Conservation (phyloP, 306 rosid species). For the Cicer arietinum region DNA sequence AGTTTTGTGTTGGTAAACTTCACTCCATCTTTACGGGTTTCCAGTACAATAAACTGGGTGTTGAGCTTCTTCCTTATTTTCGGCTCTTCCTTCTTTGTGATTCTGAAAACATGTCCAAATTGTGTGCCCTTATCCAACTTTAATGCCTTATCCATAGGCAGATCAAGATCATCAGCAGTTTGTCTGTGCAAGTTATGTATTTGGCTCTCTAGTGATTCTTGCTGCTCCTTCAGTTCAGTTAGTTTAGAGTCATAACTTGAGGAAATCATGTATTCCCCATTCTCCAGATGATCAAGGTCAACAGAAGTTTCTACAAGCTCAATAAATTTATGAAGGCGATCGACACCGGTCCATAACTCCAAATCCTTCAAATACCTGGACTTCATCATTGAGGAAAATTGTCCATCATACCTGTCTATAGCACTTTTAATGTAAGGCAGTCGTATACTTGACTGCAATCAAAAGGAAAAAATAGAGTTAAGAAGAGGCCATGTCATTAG, state of each 20-base stretch:
- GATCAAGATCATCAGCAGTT: constrained; percentile 90
- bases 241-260: constrained; percentile 79
- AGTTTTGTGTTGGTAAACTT: constrained; percentile 94
- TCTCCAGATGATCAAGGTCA: constrained; percentile 96
- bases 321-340: constrained; percentile 76
- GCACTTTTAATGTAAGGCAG: constrained; percentile 80
- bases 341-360: constrained; percentile 76
- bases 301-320: constrained; percentile 85
- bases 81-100: constrained; percentile 98
- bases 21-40: constrained; percentile 98
- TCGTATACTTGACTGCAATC: constrained; percentile 85
- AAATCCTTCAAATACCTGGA: constrained; percentile 69
- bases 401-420: constrained; percentile 72
- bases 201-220: constrained; percentile 70
- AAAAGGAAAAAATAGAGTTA: constrained; percentile 43
- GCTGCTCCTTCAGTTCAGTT: constrained; percentile 69
- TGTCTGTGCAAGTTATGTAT: constrained; percentile 75
- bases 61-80: constrained; percentile 93
- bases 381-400: constrained; percentile 73
- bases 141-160: constrained; percentile 77
- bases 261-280: constrained; percentile 92
- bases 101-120: constrained; percentile 95
- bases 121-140: constrained; percentile 92
- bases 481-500: constrained; percentile 35
- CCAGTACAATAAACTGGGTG: constrained; percentile 87